Conservation (phyloP, 208 protist genomes). For the Leishmania lainsoni region DNA sequence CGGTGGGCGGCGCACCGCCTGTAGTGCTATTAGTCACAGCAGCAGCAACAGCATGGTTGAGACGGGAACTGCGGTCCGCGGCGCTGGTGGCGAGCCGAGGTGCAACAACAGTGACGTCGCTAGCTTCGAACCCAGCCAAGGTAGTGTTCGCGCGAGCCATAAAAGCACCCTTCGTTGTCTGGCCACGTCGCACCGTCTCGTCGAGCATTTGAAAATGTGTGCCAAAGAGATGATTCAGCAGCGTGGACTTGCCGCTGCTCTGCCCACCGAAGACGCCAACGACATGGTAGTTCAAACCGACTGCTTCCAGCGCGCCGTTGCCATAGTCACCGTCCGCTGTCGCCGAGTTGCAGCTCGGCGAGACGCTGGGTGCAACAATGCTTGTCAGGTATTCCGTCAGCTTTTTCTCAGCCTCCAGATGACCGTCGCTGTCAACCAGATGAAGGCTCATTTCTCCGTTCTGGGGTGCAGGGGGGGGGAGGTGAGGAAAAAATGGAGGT, state of each 20-base stretch:
- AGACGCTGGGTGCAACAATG: conserved; percentile 7
- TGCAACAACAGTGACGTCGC: background rate
- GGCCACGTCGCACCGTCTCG: conserved; percentile 77
- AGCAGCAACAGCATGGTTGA: conserved; percentile 19
- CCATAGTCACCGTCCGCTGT: background rate
- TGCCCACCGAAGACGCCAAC: conserved; percentile 96
- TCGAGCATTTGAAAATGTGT: conserved; percentile 96
- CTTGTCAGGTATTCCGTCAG: conserved; percentile 52
- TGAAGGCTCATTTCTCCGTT: conserved; percentile 47
- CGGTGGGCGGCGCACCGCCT: background rate
- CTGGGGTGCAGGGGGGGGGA: background rate
- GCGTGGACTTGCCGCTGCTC: conserved; percentile 97
- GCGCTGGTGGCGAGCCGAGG: background rate
- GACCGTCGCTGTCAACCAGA: conserved; percentile 69
- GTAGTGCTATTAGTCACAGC: conserved; percentile 1
- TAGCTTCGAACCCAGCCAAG: conserved; percentile 29
- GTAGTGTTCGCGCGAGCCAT: conserved; percentile 42
- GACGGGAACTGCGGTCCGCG: conserved; percentile 20
- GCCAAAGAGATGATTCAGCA: conserved; percentile 96
- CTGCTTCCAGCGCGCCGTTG: conserved; percentile 1
- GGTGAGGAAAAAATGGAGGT: conserved; percentile 1
- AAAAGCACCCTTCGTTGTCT: conserved; percentile 96
- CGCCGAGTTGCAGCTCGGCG: background rate
- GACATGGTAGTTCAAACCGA: conserved; percentile 83
- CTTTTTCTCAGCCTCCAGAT: conserved; percentile 51